Conservation (phyloP, 2,329 filamentous ascomycete genomes). For the Orbilia javanica region DNA sequence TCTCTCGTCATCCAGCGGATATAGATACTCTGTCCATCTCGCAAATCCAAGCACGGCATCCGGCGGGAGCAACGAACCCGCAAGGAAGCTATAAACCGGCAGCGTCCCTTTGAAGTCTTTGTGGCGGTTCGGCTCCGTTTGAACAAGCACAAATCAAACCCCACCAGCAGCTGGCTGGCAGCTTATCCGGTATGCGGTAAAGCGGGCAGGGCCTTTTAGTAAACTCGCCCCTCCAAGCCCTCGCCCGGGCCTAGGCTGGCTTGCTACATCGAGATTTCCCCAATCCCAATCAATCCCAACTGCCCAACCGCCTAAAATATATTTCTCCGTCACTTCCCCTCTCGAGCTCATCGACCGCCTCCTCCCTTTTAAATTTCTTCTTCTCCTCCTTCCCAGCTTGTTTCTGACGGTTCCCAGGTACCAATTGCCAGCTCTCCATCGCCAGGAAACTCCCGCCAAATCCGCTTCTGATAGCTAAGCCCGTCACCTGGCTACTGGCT, state of each 20-base stretch:
- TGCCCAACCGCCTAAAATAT: constrained; percentile 53
- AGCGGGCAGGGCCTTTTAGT: constrained; percentile 38
- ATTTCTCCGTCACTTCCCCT: constrained; percentile 49
- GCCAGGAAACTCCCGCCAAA: background rate
- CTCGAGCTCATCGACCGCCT: constrained; percentile 5
- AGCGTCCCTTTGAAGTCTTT: constrained; percentile 21
- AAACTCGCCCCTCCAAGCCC: background rate
- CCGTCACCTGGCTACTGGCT: constrained; percentile 8
- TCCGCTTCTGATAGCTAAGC: constrained; percentile 7
- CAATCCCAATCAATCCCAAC: constrained; percentile 19
- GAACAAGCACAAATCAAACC: constrained; percentile 17
- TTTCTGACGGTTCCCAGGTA: constrained; percentile 36
- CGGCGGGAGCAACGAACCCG: constrained; percentile 36
- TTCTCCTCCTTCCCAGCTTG: constrained; percentile 15
- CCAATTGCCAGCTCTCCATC: constrained; percentile 25
- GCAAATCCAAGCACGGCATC: constrained; percentile 19
- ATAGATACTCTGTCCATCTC: constrained; percentile 35
- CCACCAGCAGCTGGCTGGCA: constrained; percentile 31
- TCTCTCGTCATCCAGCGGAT: constrained; percentile 27
- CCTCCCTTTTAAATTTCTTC: constrained; percentile 4
- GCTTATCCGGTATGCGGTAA: constrained; percentile 42
- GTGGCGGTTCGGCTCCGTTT: constrained; percentile 22
- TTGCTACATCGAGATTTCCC: constrained; percentile 22
- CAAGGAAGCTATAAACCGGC: constrained; percentile 52
- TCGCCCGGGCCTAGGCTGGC: background rate